These are phyloP conservation scores for Silene latifolia DNA, from an alignment of 148 eudicot species.

Conservation along the genomic window DNA sequence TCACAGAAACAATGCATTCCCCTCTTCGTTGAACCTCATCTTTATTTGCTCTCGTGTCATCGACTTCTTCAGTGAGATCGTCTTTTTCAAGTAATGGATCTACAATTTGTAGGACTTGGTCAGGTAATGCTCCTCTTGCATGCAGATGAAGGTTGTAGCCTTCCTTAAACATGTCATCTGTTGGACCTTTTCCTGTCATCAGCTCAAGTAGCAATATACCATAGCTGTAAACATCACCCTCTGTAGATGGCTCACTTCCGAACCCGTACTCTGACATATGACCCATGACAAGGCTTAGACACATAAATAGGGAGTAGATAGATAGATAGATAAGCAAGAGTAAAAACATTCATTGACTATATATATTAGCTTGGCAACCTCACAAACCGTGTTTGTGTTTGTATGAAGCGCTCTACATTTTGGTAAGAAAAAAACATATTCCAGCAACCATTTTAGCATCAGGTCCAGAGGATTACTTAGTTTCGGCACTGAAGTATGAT, in stretches of 20 bases:
- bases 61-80: not conserved
- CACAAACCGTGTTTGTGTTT: too few species aligned
- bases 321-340: too few species aligned
- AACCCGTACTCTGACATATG: not conserved
- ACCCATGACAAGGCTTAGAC: not conserved
- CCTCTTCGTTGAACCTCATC: not conserved
- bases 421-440: too few species aligned
- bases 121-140: conserved; percentile 6
- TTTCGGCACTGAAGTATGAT: too few species aligned
- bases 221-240: too few species aligned
- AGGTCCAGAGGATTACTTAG: not conserved
- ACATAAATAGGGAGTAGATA: too few species aligned
- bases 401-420: too few species aligned
- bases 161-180: too few species aligned
- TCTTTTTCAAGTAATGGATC: not conserved
- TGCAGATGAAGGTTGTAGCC: conserved; percentile 13
- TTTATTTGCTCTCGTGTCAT: not conserved
- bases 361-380: too few species aligned
- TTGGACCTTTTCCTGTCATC: too few species aligned
- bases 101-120: conserved; percentile 12
- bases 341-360: too few species aligned
- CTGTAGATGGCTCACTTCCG: not conserved
- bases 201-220: too few species aligned
- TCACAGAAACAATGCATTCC: conserved; percentile 5
- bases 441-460: not conserved